A percentile compares a stretch with the other conserved stretches of the same genome.
These are phyloP conservation scores for Jaltomata sinuosa DNA, from an alignment of 257 asterid genomes.

Conservation along the genomic window DNA sequence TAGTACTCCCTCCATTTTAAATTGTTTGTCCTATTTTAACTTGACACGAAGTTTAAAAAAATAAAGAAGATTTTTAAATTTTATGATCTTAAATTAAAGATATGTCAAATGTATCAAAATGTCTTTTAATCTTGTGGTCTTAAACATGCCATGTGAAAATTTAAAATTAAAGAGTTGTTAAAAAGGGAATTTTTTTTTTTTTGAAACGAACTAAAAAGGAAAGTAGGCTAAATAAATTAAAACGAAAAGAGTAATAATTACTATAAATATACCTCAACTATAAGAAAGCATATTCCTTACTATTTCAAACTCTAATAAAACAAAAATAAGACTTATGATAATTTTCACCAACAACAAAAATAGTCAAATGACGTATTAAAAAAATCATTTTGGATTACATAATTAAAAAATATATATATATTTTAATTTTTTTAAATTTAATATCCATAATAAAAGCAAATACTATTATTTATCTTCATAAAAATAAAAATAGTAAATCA, in stretches of 20 bases:
- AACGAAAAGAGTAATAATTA: background rate
- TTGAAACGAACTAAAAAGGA: no score
- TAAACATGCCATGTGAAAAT: no score
- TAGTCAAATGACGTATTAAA: background rate
- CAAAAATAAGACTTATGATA: background rate
- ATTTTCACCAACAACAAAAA: background rate
- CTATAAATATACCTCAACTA: background rate
- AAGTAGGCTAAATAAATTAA: no score
- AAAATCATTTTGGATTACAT: background rate
- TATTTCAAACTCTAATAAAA: background rate
- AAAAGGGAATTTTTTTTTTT: no score
- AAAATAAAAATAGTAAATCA: background rate
- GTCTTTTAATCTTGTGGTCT: no score
- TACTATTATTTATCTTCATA: background rate
- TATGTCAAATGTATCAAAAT: no score
- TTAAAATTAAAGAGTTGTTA: no score
- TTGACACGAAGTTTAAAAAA: no score
- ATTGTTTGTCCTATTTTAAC: no score
- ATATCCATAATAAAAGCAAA: background rate
- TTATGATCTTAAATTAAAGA: no score
- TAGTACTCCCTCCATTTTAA: no score
- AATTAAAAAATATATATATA: background rate
- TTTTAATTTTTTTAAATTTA: background rate
- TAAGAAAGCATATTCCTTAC: background rate
- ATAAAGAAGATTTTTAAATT: no score